These are phyloP conservation scores for Phaeomoniella chlamydospora DNA, from an alignment of 2,329 filamentous ascomycete genomes.

Conservation along the genomic window DNA sequence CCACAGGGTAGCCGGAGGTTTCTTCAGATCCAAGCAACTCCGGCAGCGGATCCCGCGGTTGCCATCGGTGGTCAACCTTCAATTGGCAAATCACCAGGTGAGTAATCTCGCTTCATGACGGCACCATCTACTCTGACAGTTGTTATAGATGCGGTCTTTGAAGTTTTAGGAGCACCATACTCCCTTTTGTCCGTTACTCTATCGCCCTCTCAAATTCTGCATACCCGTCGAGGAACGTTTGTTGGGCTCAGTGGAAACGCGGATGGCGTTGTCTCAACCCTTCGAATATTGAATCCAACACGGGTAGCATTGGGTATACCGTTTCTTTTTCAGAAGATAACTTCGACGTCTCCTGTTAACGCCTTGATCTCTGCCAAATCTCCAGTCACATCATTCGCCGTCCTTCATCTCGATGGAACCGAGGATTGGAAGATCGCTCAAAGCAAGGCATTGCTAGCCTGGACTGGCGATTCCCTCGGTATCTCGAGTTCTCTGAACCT, in stretches of 20 bases:
- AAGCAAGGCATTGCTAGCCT: slow-evolving; percentile 77
- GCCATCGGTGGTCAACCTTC: neutral
- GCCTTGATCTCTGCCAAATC: slow-evolving; percentile 81
- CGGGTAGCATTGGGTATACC: slow-evolving; percentile 73
- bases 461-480: slow-evolving; percentile 79
- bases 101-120: neutral
- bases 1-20: slow-evolving; percentile 16
- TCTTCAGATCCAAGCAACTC: slow-evolving; percentile 28
- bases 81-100: neutral
- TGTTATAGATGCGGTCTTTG: slow-evolving; percentile 78
- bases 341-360: slow-evolving; percentile 75
- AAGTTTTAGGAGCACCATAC: slow-evolving; percentile 81
- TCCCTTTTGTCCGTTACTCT: slow-evolving; percentile 88
- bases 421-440: slow-evolving; percentile 92
- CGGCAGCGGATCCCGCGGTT: slow-evolving; percentile 10
- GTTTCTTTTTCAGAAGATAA: slow-evolving; percentile 86
- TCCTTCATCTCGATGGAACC: slow-evolving; percentile 81
- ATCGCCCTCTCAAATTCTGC: slow-evolving; percentile 84
- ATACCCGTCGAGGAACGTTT: slow-evolving; percentile 80
- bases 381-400: slow-evolving; percentile 69
- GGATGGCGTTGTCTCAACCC: slow-evolving; percentile 77
- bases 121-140: neutral
- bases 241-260: slow-evolving; percentile 81
- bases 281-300: slow-evolving; percentile 72
- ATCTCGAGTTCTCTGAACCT: slow-evolving; percentile 63